Percentiles rank a stretch among this genome's conserved stretches.
phyloP scores from a whole-genome alignment of 1,139 yeast species.

The Geotrichum aggregatum region DNA sequence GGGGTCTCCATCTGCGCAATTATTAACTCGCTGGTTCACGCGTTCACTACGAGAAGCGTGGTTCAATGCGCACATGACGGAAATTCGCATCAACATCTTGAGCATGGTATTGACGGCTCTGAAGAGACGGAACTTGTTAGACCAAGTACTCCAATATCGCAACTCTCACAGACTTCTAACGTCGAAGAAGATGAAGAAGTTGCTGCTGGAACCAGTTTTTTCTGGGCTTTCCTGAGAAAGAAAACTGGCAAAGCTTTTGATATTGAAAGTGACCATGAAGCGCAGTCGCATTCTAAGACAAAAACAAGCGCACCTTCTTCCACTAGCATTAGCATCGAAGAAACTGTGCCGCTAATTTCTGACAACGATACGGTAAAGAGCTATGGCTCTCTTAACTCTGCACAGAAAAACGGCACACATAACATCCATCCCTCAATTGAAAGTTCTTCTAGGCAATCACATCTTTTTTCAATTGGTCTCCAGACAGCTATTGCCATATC shows the following conservation, averaged over 20 bases:
- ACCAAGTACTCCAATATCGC: no score
- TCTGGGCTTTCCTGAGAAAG: no score
- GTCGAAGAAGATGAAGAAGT: no score
- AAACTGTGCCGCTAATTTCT: background rate
- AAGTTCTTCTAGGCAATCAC: constrained; percentile 70
- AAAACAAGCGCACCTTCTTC: no score
- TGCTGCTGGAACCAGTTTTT: no score
- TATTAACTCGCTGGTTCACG: constrained; percentile 63
- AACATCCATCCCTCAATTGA: constrained; percentile 80
- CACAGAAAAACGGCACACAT: constrained; percentile 18
- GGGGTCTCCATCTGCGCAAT: constrained; percentile 61
- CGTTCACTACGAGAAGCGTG: constrained; percentile 72
- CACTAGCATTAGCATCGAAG: background rate
- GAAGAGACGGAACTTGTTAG: no score
- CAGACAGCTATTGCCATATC: constrained; percentile 88
- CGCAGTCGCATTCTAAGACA: no score
- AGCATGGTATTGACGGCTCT: no score
- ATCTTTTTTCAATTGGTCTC: constrained; percentile 75
- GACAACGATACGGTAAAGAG: background rate
- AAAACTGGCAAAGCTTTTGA: no score
- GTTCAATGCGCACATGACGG: constrained; percentile 77
- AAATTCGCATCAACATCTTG: constrained; percentile 20
- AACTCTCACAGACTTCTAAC: no score
- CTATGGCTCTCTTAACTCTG: background rate
- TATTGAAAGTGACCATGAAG: no score